phyloP scores from a whole-genome alignment of 805 yeast species.

The Wickerhamiella azymoides region DNA sequence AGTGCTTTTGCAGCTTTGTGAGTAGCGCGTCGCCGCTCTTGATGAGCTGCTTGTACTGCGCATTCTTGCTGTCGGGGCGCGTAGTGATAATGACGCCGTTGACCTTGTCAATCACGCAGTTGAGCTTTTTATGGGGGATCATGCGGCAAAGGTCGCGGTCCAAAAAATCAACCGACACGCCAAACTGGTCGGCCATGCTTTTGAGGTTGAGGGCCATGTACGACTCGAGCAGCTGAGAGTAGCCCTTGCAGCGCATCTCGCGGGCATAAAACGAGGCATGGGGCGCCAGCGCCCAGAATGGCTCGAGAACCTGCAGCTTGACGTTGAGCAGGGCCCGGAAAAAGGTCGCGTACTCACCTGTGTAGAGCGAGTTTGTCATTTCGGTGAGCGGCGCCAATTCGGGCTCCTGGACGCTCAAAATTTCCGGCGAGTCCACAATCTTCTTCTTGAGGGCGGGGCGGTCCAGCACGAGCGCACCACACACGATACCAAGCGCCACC shows the following conservation, averaged over 20 bases:
- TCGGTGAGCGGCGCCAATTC: conserved; percentile 68
- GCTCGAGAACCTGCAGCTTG: conserved; percentile 53
- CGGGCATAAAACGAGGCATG: conserved; percentile 79
- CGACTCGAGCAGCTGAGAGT: conserved; percentile 84
- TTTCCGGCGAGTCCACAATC: conserved; percentile 87
- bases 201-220: conserved; percentile 79
- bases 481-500: conserved; percentile 72
- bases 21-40: conserved; percentile 86
- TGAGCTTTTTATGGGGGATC: conserved; percentile 84
- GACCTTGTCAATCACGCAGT: conserved; percentile 91
- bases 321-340: conserved; percentile 67
- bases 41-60: conserved; percentile 76
- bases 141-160: conserved; percentile 78
- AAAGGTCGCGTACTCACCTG: conserved; percentile 71
- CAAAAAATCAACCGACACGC: conserved; percentile 73
- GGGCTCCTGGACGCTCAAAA: conserved; percentile 51
- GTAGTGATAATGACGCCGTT: conserved; percentile 88
- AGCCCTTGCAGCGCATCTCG: conserved; percentile 90
- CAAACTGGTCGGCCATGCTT: conserved; percentile 90
- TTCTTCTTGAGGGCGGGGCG: conserved; percentile 74
- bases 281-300: conserved; percentile 51
- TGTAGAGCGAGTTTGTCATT: conserved; percentile 73
- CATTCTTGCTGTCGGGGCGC: conserved; percentile 90
- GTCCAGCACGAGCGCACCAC: conserved; percentile 74
- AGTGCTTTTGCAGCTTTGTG: conserved; percentile 90